Conservation (phyloP, 164 flowering plant species). For the Nymphaea thermarum region DNA sequence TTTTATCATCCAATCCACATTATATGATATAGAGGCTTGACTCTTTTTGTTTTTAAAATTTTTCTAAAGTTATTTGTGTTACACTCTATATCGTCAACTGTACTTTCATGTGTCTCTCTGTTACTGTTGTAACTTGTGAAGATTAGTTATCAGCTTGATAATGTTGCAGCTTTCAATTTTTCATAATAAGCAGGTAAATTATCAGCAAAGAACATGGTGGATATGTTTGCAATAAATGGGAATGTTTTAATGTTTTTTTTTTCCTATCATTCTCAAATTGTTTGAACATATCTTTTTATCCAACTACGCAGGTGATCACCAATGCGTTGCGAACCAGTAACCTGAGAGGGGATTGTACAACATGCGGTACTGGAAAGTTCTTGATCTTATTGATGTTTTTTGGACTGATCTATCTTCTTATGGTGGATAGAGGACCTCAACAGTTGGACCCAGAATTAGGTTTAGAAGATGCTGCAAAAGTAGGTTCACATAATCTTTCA, state of each 20-base stretch:
- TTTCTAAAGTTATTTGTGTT: too few relatives aligned
- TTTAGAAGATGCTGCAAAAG: constrained; percentile 15
- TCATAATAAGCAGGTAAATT: background rate
- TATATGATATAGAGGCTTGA: too few relatives aligned
- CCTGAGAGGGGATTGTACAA: constrained; percentile 40
- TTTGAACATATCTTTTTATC: constrained; percentile 1
- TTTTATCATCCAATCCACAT: too few relatives aligned
- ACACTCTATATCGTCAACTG: too few relatives aligned
- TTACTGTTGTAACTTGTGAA: background rate
- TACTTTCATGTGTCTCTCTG: too few relatives aligned
- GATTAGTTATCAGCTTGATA: background rate
- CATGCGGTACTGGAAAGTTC: constrained; percentile 82
- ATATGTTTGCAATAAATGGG: too few relatives aligned
- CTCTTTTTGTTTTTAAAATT: too few relatives aligned
- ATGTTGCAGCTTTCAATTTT: too few relatives aligned
- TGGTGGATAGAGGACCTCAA: constrained; percentile 32
- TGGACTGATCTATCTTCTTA: constrained; percentile 54
- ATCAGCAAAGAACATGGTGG: background rate
- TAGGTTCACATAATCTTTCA: constrained; percentile 13
- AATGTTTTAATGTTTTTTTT: background rate
- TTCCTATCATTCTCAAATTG: background rate
- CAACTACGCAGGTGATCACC: constrained; percentile 40
- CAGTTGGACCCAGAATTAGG: constrained; percentile 19
- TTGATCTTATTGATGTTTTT: constrained; percentile 48
- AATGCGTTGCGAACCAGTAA: constrained; percentile 41